These are phyloP conservation scores for Gossypium bickii DNA, from an alignment of 345 rosid genomes.

Conservation along the genomic window DNA sequence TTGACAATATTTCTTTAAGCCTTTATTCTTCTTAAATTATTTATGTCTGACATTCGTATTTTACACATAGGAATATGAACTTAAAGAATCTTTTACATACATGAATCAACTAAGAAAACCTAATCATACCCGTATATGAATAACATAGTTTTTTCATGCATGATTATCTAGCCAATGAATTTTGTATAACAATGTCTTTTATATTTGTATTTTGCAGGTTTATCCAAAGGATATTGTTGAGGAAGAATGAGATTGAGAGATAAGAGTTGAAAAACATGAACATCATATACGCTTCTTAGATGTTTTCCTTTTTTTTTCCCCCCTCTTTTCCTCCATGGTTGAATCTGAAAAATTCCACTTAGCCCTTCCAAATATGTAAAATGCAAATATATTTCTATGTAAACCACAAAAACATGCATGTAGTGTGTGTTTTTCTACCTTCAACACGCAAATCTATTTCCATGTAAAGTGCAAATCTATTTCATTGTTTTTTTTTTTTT, in stretches of 20 bases:
- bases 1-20: no score
- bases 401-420: not conserved
- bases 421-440: not conserved
- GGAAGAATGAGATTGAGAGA: not conserved
- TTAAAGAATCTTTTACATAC: no score
- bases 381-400: not conserved
- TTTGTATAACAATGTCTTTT: not conserved
- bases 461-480: no score
- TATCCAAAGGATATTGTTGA: constrained; percentile 17
- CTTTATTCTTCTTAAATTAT: no score
- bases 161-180: not conserved
- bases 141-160: not conserved
- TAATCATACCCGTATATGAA: not conserved
- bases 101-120: no score
- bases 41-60: no score
- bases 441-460: no score
- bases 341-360: no score
- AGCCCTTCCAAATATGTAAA: not conserved
- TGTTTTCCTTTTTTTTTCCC: not conserved
- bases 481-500: no score
- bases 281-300: not conserved
- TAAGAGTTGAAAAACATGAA: not conserved
- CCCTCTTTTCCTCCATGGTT: no score
- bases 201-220: constrained; percentile 20
- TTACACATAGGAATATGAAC: no score